Conservation (phyloP, 306 rosid genomes). For the Aeschynomene evenia region DNA sequence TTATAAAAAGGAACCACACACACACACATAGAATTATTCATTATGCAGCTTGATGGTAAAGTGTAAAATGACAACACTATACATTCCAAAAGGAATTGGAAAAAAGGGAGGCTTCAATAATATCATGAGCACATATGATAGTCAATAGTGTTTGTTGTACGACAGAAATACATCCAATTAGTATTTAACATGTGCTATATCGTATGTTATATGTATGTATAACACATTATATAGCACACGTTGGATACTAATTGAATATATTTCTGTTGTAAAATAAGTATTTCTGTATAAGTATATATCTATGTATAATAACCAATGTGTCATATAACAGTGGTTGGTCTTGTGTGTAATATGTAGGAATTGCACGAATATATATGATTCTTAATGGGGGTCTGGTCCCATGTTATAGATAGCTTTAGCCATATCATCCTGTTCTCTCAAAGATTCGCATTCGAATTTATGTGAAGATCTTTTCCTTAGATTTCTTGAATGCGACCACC, state of each 20-base stretch:
- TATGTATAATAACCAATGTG: background rate
- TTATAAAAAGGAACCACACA: background rate
- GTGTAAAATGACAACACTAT: conserved; percentile 6
- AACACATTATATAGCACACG: too few relatives aligned
- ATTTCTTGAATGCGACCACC: conserved; percentile 19
- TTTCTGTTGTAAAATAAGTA: too few relatives aligned
- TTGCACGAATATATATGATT: background rate
- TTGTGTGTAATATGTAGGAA: background rate
- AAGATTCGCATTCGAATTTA: background rate
- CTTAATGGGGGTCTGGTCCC: conserved; percentile 26
- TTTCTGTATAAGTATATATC: too few relatives aligned
- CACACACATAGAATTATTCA: background rate
- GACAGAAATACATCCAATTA: too few relatives aligned
- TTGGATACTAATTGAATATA: too few relatives aligned
- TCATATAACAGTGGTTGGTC: too few relatives aligned
- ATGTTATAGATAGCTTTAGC: background rate
- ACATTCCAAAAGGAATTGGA: background rate
- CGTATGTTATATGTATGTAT: too few relatives aligned
- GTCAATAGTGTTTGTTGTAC: too few relatives aligned
- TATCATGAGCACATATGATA: too few relatives aligned
- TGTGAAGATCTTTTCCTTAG: too few relatives aligned
- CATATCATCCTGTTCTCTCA: background rate
- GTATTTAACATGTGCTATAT: too few relatives aligned
- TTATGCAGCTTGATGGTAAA: background rate
- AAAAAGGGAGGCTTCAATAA: background rate